Evolutionary conservation across 306 rosid species (phyloP).

Genomic region (Inga laurina): DNA sequence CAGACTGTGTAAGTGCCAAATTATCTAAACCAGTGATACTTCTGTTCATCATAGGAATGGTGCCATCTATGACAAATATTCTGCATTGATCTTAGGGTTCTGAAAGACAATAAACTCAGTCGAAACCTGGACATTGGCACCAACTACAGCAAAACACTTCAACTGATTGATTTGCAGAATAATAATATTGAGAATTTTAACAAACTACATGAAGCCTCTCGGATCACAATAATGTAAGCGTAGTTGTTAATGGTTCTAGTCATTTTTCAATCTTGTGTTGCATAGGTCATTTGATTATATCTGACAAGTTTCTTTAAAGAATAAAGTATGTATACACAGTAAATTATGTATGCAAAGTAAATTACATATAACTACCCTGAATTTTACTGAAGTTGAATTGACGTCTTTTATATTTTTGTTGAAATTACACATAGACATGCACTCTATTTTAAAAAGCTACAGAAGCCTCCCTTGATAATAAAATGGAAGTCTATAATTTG

Average conservation of each 20-base stretch:
- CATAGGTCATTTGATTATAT: too few species aligned
- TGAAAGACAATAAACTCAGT: slow-evolving; percentile 34
- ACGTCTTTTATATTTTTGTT: too few species aligned
- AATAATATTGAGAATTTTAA: slow-evolving; percentile 23
- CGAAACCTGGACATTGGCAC: slow-evolving; percentile 43
- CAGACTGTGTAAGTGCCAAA: slow-evolving; percentile 60
- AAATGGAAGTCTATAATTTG: neutral
- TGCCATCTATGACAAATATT: neutral
- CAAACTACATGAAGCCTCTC: slow-evolving; percentile 15
- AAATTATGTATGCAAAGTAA: too few species aligned
- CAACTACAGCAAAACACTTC: slow-evolving; percentile 34
- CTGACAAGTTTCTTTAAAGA: too few species aligned
- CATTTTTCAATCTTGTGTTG: too few species aligned
- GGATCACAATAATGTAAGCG: slow-evolving; percentile 42
- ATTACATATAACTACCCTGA: neutral
- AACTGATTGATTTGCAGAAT: slow-evolving; percentile 40
- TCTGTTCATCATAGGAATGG: slow-evolving; percentile 6
- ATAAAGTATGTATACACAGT: too few species aligned
- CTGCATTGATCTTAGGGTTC: slow-evolving; percentile 33
- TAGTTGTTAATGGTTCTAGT: neutral
- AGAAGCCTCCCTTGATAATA: neutral
- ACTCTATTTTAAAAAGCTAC: neutral
- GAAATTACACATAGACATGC: neutral
- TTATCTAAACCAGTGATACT: neutral
- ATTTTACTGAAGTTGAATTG: neutral